Conservation (phyloP, 148 eudicot genomes). For the Amaranthus palmeri region DNA sequence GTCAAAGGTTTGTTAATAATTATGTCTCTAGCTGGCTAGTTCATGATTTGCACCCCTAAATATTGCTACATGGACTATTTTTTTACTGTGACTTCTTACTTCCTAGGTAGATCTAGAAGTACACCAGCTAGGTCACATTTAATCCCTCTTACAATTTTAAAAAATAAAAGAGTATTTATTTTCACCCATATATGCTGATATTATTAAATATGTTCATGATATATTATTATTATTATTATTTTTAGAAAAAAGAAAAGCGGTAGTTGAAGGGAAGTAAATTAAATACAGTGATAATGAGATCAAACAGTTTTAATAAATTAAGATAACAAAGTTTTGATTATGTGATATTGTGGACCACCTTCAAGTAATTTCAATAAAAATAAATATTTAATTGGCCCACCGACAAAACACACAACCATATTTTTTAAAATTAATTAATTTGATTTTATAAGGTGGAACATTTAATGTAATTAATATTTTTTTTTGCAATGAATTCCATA, state of each 20-base stretch:
- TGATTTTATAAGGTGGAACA: no score
- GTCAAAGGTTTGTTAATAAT: constrained; percentile 19
- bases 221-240: no score
- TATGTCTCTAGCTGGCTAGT: constrained; percentile 6
- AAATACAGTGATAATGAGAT: background rate
- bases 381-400: constrained; percentile 7
- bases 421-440: no score
- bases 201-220: no score
- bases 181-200: no score
- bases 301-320: background rate
- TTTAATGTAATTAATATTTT: no score
- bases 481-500: no score
- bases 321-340: background rate
- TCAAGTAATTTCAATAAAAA: background rate
- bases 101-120: background rate
- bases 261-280: no score
- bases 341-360: background rate
- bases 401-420: background rate
- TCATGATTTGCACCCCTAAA: background rate
- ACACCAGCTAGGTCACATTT: background rate
- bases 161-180: no score
- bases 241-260: background rate
- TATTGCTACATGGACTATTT: background rate
- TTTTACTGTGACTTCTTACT: background rate
- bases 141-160: no score